These are phyloP conservation scores for Agrocybe chaxingu DNA, from an alignment of 768 basidiomycete genomes.

Conservation along the genomic window DNA sequence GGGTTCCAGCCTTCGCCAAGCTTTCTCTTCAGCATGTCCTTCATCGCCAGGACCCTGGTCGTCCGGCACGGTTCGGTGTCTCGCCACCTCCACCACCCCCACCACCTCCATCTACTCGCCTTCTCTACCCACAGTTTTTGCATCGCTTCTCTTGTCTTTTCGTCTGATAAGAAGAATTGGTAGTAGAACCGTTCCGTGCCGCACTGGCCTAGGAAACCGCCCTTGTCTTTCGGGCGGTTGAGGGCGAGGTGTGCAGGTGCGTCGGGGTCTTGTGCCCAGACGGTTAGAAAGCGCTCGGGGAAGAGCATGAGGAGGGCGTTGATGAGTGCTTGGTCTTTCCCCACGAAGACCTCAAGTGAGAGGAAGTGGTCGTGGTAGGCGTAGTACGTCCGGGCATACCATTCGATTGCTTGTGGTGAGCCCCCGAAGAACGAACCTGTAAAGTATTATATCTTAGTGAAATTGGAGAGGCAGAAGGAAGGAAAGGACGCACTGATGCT, in stretches of 20 bases:
- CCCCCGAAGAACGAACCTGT: conserved; percentile 61
- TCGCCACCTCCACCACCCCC: conserved; percentile 24
- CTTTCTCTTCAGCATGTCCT: conserved; percentile 17
- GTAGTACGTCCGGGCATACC: conserved; percentile 46
- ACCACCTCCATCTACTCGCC: conserved; percentile 17
- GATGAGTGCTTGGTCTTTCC: conserved; percentile 53
- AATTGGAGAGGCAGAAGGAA: background rate
- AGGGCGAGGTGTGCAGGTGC: conserved; percentile 19
- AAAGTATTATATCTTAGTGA: background rate
- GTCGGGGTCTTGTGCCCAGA: conserved; percentile 35
- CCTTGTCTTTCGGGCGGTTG: conserved; percentile 14
- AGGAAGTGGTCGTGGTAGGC: conserved; percentile 51
- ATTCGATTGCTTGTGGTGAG: conserved; percentile 36
- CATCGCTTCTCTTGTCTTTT: conserved; percentile 15
- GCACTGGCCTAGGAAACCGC: conserved; percentile 32
- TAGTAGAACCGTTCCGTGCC: conserved; percentile 46
- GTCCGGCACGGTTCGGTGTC: conserved; percentile 23
- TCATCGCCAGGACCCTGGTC: conserved; percentile 21
- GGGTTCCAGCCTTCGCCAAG: conserved; percentile 24
- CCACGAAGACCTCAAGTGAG: conserved; percentile 40
- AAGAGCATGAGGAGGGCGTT: conserved; percentile 34
- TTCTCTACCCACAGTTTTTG: conserved; percentile 18
- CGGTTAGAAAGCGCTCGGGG: conserved; percentile 40
- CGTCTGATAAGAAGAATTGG: conserved; percentile 43
- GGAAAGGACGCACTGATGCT: conserved; percentile 43